Base-by-base conservation (phyloP, 768 basidiomycete genomes). In the Obba rivulosa region DNA sequence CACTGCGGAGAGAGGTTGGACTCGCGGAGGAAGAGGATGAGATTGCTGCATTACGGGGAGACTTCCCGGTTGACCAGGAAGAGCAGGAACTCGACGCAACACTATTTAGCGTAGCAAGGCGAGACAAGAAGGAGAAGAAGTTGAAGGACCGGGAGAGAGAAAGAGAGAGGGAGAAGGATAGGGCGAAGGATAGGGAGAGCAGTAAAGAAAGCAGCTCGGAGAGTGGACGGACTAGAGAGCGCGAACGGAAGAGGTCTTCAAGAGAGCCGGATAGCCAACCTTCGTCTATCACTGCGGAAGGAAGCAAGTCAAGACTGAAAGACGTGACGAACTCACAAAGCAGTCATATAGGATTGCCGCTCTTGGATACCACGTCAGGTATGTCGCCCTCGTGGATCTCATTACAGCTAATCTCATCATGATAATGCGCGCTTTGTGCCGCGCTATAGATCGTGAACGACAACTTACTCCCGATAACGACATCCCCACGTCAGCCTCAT, bases 301-400 rank as follows among this genome's bases (percentile, higher is more conserved):
- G 66, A 51, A 65, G 62, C 52, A 72, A 80, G 60, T 64, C 67
- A 43, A 80, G 74, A 64, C 66, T 83, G 49, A 82, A 80, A 67
- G 83, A 85, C 58, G 76, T 83, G 53, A 83, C 81, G 22, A 83
- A 80, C 61, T 76, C 80, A 5, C 74, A 77, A 17, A 64, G 68
- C 51, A 61, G 62, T 34, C 72, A 68, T 45, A 45, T 58, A 18
- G 55, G 51, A 11, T 66, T 72, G 48, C 66, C 66, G 2, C 65
- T 59, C 14, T 55, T 72, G 31, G 70, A 75, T 44, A 72, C 60
- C 34, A 63, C 57, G 14, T 63, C 66, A 48, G 69, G 72, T 75
- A 48, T 46, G 69, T 56, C 28, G 28, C 28, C 28, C 28, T 31
- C 28, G 28, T 31, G 28, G 28, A 31, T 42, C 41, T 18, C 18